Percentiles rank a stretch among this genome's conserved stretches.
Conservation (phyloP, 805 yeast genomes). For the Saturnispora dispora region DNA sequence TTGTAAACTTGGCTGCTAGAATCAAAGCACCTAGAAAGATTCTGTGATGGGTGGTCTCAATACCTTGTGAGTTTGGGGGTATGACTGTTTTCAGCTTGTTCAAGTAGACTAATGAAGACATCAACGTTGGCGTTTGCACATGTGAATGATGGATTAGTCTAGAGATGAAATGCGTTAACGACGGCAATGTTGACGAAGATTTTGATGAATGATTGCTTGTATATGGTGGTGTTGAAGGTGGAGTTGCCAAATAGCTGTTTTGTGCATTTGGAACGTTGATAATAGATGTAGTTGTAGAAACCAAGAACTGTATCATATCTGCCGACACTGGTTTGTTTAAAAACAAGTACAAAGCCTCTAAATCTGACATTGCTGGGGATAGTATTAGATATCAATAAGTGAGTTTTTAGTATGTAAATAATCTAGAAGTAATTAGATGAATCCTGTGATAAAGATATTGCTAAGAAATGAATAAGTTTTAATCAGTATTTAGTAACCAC, state of each 20-base stretch:
- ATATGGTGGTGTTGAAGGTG: conserved; percentile 27
- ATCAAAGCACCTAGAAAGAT: conserved; percentile 84
- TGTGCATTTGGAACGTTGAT: conserved; percentile 34
- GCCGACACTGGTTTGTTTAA: conserved; percentile 45
- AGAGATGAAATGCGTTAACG: conserved; percentile 58
- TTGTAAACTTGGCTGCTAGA: conserved; percentile 83
- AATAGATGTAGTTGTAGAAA: conserved; percentile 48
- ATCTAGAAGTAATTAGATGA: neutral
- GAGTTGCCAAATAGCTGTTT: conserved; percentile 32
- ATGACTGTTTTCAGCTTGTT: conserved; percentile 66
- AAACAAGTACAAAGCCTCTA: conserved; percentile 44
- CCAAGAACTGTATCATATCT: conserved; percentile 52
- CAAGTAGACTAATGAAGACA: conserved; percentile 84
- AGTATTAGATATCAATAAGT: neutral
- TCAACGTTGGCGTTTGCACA: conserved; percentile 89
- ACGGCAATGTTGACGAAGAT: conserved; percentile 26
- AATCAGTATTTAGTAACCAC: neutral
- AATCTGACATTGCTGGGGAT: conserved; percentile 29
- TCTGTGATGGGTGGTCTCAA: conserved; percentile 87
- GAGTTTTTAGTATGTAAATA: neutral
- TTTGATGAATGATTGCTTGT: neutral
- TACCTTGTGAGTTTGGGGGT: conserved; percentile 85
- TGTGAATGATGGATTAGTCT: conserved; percentile 70
- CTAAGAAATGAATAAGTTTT: no score
- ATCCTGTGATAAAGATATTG: no score